Base-by-base conservation (phyloP, 345 rosid genomes). In the Aegle marmelos region DNA sequence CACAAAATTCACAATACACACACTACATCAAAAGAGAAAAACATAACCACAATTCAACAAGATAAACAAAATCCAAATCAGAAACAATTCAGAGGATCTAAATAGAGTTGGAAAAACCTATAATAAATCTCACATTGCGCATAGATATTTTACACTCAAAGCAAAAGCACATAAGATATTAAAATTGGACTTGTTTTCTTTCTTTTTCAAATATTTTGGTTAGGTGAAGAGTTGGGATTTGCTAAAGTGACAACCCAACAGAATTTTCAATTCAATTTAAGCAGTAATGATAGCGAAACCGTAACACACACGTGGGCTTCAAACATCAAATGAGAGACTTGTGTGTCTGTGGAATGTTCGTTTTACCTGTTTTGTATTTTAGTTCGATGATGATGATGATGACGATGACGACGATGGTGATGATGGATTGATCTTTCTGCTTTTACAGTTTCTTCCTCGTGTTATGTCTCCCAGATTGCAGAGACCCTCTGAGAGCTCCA, bases 161-260 rank as follows among this genome's bases (percentile, higher is more conserved):
- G 95, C 90, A 79, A 89, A 79, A 56, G 56, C 54, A 2, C 24
- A 36, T 25, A 36, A 4, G 24, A 36, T 27, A 79, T 60, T 56
- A 25, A 37, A 60, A 73, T 39, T 4, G 36, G n/a, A 60, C 17
- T 16, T 13, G 50, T 45, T 45, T 45, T 45, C 50, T 45, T 13
- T 45, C 50, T 7, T 27, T 25, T 8, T 34, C 10, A 67, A 61
- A 33, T 41, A 53, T 70, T 70, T 78, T 4, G 5, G 87, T 88
- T 85, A 81, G 91, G 88, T 87, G 86, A 82, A 83, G 75, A 80
- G 73, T 72, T 79, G 56, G 69, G 54, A 82, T 79, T 63, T 74
- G 82, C 30, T 73, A 28, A 83, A 86, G 84, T 82, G 93, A 91
- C 87, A 82, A 77, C 87, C 75, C 83, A 91, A 81, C 89, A 86